A percentile compares a stretch with the other conserved stretches of the same genome.
Conservation (phyloP, 1,284 basidiomycete species). For the Caloboletus inedulis region DNA sequence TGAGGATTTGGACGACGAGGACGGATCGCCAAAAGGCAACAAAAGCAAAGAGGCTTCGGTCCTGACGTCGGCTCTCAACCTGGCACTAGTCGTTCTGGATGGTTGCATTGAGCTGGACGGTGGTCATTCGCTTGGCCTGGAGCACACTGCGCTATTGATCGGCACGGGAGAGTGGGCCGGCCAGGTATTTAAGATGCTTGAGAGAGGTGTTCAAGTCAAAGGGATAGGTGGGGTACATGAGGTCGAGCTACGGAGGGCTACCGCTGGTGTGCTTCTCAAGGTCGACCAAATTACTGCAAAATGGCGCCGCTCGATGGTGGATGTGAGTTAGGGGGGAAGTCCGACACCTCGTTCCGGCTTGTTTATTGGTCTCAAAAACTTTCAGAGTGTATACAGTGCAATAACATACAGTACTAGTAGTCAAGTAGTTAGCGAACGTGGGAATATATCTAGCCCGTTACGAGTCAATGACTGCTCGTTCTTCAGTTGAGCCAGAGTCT, state of each 20-base stretch:
- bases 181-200: conserved; percentile 62
- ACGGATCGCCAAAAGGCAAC: conserved; percentile 22
- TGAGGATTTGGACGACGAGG: conserved; percentile 42
- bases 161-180: conserved; percentile 80
- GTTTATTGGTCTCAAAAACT: neutral
- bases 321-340: conserved; percentile 21
- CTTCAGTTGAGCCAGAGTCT: neutral
- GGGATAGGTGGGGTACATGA: conserved; percentile 69
- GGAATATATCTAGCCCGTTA: no score
- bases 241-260: conserved; percentile 57
- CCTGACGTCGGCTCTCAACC: conserved; percentile 70
- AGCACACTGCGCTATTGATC: conserved; percentile 69
- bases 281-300: conserved; percentile 71
- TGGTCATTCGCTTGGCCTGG: conserved; percentile 72
- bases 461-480: no score
- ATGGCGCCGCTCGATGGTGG: conserved; percentile 74
- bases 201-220: conserved; percentile 57
- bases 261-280: conserved; percentile 79
- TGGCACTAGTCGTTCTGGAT: conserved; percentile 76
- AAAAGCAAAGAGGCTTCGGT: conserved; percentile 63
- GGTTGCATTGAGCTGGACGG: conserved; percentile 71
- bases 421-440: no score
- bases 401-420: no score
- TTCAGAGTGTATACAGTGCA: neutral
- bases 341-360: neutral